These are phyloP conservation scores for Naumovozyma baii DNA, from an alignment of 805 yeast genomes.

Conservation along the genomic window DNA sequence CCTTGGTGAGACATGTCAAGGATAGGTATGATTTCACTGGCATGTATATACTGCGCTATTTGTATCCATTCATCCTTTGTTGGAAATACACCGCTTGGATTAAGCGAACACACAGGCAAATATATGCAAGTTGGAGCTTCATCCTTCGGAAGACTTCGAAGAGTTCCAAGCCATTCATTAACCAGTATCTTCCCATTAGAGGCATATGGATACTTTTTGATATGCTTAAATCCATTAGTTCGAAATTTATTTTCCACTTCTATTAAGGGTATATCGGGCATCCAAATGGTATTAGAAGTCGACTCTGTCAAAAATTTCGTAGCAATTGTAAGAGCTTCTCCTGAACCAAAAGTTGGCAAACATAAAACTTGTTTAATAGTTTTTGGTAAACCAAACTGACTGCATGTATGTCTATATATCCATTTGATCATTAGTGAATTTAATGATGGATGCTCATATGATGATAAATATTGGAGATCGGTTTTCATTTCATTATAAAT, in stretches of 20 bases:
- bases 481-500: too few species aligned
- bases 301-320: neutral
- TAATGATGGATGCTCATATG: too few species aligned
- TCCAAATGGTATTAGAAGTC: neutral
- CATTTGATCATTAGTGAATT: too few species aligned
- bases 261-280: neutral
- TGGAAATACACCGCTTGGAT: constrained; percentile 92
- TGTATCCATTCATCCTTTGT: constrained; percentile 68
- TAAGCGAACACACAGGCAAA: constrained; percentile 90
- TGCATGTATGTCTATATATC: too few species aligned
- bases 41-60: constrained; percentile 52
- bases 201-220: constrained; percentile 64
- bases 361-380: too few species aligned
- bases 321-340: neutral
- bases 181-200: constrained; percentile 61
- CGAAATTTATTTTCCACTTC: constrained; percentile 43
- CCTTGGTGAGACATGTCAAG: constrained; percentile 94
- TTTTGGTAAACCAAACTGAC: too few species aligned
- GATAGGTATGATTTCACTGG: constrained; percentile 59
- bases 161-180: constrained; percentile 42
- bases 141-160: neutral
- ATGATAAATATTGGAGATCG: too few species aligned
- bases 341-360: neutral
- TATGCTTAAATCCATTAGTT: constrained; percentile 52
- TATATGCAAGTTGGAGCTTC: constrained; percentile 35